phyloP scores from a whole-genome alignment of 805 yeast species.

The Myxozyma vanderwaltii region DNA sequence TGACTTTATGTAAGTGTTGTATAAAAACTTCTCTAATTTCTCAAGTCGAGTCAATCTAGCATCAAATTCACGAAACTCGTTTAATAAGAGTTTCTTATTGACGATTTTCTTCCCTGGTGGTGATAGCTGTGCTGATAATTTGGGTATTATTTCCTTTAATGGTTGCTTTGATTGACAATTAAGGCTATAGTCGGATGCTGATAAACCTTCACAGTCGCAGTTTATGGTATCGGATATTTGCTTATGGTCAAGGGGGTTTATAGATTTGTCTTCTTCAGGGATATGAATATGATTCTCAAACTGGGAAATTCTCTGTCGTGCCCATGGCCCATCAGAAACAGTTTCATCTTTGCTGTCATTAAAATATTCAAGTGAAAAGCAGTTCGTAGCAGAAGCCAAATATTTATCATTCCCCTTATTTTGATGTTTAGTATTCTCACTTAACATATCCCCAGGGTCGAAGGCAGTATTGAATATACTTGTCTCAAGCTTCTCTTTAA shows the following conservation, averaged over 20 bases:
- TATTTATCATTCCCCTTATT: too few species aligned
- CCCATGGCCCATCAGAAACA: neutral
- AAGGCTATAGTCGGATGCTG: too few species aligned
- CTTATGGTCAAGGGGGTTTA: too few species aligned
- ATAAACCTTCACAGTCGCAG: too few species aligned
- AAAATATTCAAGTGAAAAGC: too few species aligned
- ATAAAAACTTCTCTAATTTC: neutral
- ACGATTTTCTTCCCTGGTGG: slow-evolving; percentile 10
- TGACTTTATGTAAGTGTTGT: too few species aligned
- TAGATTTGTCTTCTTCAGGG: too few species aligned
- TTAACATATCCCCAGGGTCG: neutral
- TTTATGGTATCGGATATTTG: too few species aligned
- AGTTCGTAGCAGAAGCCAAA: too few species aligned
- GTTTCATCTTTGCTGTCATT: neutral
- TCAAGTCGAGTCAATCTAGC: slow-evolving; percentile 12
- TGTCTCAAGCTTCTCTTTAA: neutral
- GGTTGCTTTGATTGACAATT: neutral
- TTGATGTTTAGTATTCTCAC: too few species aligned
- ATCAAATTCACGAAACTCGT: slow-evolving; percentile 18
- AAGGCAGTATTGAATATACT: neutral
- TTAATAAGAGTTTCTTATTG: slow-evolving; percentile 3
- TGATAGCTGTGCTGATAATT: slow-evolving; percentile 13
- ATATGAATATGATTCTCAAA: neutral
- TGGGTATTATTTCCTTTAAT: neutral
- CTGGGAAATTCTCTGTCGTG: neutral